Base-by-base conservation (phyloP, 192 early-diverging fungal genomes). In the Linnemannia hyalina region DNA sequence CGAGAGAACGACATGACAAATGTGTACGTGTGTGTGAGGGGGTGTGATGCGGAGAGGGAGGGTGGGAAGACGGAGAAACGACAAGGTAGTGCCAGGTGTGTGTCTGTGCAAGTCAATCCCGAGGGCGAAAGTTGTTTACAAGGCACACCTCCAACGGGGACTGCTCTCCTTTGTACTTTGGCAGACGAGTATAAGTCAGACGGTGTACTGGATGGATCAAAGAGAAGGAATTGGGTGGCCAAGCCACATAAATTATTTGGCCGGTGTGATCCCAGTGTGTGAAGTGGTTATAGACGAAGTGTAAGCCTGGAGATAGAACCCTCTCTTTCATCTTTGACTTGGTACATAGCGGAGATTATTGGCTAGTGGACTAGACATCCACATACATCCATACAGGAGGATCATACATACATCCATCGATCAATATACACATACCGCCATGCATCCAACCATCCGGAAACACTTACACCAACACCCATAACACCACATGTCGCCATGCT, bases 251-350 rank as follows among this genome's bases (percentile, higher is more conserved):
- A 65, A 65, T 65, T 32, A 60, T 65, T 29, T 32, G 60, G 10
- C 60, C 29, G 38, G 38, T 40, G 38, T 40, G 38, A 40, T 40
- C 38, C 38, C 38, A 40, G 38, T 4, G 38, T 40, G 38, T 5
- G 38, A 40, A 40, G 38, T 40, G 38, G 38, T 40, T 52, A 52
- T 52, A 52, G 15, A 16, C 49, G 49, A 5, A 5, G 16, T 15
- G 5, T 18, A 18, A 18, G 49, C 49, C 49, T 52, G 49, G 49
- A 5, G 49, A 52, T 52, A 52, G 49, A 52, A 20, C 49, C 49
- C 49, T 52, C 83, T 85, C 83, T 85, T 85, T 85, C 83, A 84
- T 80, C 78, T 80, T 85, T 85, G 83, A 85, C 78, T 85, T 85
- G 77, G 83, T 80, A 75, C 49, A 44, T 60, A 47, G 47, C 55